phyloP scores from a whole-genome alignment of 2,329 filamentous ascomycete species.

The Lasiodiplodia theobromae region DNA sequence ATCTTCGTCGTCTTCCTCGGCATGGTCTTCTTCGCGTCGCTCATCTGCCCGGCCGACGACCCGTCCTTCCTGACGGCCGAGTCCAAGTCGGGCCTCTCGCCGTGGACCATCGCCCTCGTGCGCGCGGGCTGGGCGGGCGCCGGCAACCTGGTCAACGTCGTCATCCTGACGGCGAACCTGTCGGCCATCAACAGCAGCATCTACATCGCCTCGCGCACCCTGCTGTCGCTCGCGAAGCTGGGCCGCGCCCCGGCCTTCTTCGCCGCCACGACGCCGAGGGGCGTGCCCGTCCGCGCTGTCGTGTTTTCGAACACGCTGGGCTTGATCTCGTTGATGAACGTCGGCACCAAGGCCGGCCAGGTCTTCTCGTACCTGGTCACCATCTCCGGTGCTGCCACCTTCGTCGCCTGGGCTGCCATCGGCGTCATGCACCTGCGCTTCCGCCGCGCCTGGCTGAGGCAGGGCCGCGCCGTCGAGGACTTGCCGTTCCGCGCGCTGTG shows the following conservation, averaged over 20 bases:
- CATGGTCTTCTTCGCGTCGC: constrained; percentile 65
- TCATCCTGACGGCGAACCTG: constrained; percentile 66
- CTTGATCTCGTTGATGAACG: constrained; percentile 76
- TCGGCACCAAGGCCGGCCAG: constrained; percentile 69
- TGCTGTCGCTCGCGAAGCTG: constrained; percentile 78
- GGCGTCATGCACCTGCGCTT: constrained; percentile 76
- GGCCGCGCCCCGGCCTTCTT: constrained; percentile 74
- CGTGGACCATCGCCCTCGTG: constrained; percentile 70
- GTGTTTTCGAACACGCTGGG: constrained; percentile 75
- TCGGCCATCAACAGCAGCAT: constrained; percentile 73
- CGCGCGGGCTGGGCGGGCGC: constrained; percentile 72
- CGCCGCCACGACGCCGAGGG: constrained; percentile 70
- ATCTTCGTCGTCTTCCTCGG: constrained; percentile 62
- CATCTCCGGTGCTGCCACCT: constrained; percentile 72
- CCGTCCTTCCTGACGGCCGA: constrained; percentile 55
- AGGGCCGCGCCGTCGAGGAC: constrained; percentile 43
- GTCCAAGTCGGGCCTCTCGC: constrained; percentile 44
- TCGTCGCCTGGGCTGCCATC: constrained; percentile 75
- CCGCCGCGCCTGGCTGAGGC: constrained; percentile 63
- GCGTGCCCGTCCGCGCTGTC: constrained; percentile 67
- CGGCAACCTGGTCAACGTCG: constrained; percentile 76
- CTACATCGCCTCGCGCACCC: constrained; percentile 77
- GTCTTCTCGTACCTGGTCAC: constrained; percentile 76
- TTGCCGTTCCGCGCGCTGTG: constrained; percentile 57
- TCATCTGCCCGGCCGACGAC: constrained; percentile 65